Evolutionary conservation across 495 filamentous ascomycete genomes (phyloP), one percentile per base, ranked within the genome.

Genomic region (Talaromyces thailandensis): DNA sequence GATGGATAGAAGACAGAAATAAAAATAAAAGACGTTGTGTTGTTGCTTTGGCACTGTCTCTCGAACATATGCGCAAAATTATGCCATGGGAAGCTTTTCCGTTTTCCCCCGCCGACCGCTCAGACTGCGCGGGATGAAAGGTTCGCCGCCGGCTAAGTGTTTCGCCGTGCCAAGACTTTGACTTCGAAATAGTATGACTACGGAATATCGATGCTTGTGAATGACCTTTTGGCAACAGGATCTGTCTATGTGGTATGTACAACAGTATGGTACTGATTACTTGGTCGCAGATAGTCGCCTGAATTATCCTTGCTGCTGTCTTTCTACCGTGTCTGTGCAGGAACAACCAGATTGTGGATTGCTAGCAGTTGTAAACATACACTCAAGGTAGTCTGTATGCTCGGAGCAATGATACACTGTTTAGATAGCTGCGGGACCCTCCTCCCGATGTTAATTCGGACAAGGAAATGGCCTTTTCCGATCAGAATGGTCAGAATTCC

Each of bases 111-210:
- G 35, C 14, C 6, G 1, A 3, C 37, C 37, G 37, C 37, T 18
- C 14, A 40, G 16, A 40, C 37, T 40, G 37, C 40, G 40, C 40
- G 40, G 50, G 50, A 53, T 14, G 50, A 53, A 26, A 53, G 25
- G 50, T 28, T 53, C 25, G 14, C 23, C 23, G 25, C 23, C 50
- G 50, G 50, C 50, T 25, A 24, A 53, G 25, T 9, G 23, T 53
- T 53, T 53, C 50, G 50, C 50, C 50, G 50, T 53, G 50, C 50
- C 50, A 53, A 28, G 50, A 53, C 23, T 52, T 23, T 23, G 9
- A 80, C 0, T 31, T 31, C 8, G n/a, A n/a, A n/a, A n/a, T n/a
- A n/a, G 29, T 31, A 6, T 31, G 11, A 9, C 11, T 31, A 31
- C 2, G 6, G 7, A 31, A 9, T 8, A 9, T 31, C 7, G 5